phyloP scores from a whole-genome alignment of 2,329 filamentous ascomycete genomes.

The Penicillium sp. region DNA sequence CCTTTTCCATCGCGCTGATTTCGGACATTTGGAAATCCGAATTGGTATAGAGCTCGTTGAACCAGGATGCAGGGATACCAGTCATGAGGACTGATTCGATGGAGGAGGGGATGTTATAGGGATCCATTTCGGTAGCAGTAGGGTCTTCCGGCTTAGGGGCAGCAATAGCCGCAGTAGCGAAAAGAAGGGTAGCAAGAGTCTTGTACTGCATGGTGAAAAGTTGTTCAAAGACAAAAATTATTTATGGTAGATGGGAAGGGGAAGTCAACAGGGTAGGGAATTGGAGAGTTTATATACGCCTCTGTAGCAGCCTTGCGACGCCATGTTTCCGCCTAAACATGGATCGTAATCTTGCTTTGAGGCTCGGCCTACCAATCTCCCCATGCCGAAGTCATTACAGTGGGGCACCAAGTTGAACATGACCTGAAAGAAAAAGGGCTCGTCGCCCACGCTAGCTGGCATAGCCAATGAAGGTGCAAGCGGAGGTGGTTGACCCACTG shows the following conservation, averaged over 20 bases:
- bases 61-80: conserved; percentile 21
- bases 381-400: not conserved
- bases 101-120: conserved; percentile 12
- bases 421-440: not conserved
- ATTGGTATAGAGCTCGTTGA: conserved; percentile 16
- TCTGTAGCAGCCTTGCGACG: not conserved
- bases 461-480: not conserved
- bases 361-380: not conserved
- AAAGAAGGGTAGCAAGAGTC: conserved; percentile 19
- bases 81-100: conserved; percentile 27
- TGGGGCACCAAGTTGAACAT: not conserved
- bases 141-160: conserved; percentile 8
- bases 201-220: conserved; percentile 28
- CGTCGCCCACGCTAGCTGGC: not conserved
- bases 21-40: conserved; percentile 12
- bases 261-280: not conserved
- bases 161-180: conserved; percentile 24
- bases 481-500: not conserved
- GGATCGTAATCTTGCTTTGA: not conserved
- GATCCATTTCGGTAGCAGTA: not conserved
- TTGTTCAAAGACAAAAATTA: not conserved
- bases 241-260: not conserved
- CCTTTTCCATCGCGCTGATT: conserved; percentile 13
- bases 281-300: not conserved
- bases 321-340: not conserved